Base-by-base conservation (phyloP, 805 yeast genomes). In the Blastobotrys chiropterorum region DNA sequence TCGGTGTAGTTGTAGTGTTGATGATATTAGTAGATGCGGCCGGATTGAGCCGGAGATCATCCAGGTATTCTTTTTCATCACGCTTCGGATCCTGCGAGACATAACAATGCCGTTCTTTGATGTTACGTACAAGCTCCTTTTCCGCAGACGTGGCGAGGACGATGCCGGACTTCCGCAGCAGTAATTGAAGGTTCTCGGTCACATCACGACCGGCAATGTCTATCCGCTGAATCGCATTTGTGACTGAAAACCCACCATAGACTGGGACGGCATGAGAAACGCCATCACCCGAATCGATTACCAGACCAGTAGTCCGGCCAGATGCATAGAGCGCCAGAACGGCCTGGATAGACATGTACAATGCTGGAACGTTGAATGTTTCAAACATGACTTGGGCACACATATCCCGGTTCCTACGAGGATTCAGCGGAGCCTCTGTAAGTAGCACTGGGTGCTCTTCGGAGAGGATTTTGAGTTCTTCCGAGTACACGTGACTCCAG, bases 221-320 rank as follows among this genome's bases (percentile, higher is more conserved):
- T 55, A 85, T 73, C 50, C 97, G 69, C 65, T 79, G 78, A 20
- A 87, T 80, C 2, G 90, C 81, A 1, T 83, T 74, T 0, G 90
- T 83, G 14, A 90, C 65, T 11, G 90, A 75, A 66, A 88, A 90
- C 3, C 98, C 98, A 54, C 89, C 90, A 67, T 81, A 92, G 0
- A 92, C 88, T 0, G 97, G 97, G 1, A 89, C 95, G 6, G 86
- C 76, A 62, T 86, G 90, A 40, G 86, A 79, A 21, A 89, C 95
- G 3, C 97, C 97, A 66, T 90, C 97, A 3, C 97, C 97, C n/a
- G 85, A 79, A 63, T 90, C 97, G 11, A 92, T 63, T 2, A 88
- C 95, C 39, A 88, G 78, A 1, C 97, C 98, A 0, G 96, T 90
- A 5, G 97, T 90, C 58, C 88, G 72, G 0, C 97, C 98, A 3